Evolutionary conservation across 768 basidiomycete species (phyloP).

Genomic region (Suillus placidus): DNA sequence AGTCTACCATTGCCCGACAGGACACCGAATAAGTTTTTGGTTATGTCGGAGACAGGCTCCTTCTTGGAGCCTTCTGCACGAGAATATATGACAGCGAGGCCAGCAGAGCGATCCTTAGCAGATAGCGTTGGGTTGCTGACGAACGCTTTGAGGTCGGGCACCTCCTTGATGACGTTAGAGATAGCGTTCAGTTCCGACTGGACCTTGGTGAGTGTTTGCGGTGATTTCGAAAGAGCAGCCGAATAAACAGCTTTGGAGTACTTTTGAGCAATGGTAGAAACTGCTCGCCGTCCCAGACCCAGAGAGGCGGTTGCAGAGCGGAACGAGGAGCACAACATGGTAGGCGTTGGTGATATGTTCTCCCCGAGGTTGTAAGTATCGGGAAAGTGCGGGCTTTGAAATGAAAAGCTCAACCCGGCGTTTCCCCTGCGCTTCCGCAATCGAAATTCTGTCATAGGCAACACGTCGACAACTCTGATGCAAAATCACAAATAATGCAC

Average conservation of each 20-base stretch:
- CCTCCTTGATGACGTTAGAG: conserved; percentile 65
- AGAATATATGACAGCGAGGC: conserved; percentile 68
- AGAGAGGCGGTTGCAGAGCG: conserved; percentile 50
- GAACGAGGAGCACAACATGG: conserved; percentile 61
- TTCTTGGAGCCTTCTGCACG: conserved; percentile 73
- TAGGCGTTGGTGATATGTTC: conserved; percentile 19
- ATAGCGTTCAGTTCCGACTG: conserved; percentile 80
- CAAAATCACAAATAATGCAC: neutral
- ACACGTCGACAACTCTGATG: neutral
- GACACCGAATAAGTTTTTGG: conserved; percentile 88
- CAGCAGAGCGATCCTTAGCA: conserved; percentile 67
- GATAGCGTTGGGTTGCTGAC: conserved; percentile 93
- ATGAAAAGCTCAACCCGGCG: conserved; percentile 9
- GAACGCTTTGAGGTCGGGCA: conserved; percentile 68
- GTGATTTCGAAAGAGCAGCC: conserved; percentile 82
- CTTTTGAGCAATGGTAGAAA: conserved; percentile 77
- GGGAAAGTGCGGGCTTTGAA: conserved; percentile 9
- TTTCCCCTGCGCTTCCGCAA: too few species aligned
- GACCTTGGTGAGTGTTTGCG: conserved; percentile 80
- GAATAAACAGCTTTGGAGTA: conserved; percentile 83
- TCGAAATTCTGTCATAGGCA: neutral
- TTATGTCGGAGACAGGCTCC: conserved; percentile 79
- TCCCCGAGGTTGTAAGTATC: conserved; percentile 3
- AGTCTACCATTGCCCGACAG: conserved; percentile 68
- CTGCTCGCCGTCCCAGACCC: conserved; percentile 68